Evolutionary conservation across 2,329 filamentous ascomycete genomes (phyloP).

Genomic region (Didymella keratinophila): DNA sequence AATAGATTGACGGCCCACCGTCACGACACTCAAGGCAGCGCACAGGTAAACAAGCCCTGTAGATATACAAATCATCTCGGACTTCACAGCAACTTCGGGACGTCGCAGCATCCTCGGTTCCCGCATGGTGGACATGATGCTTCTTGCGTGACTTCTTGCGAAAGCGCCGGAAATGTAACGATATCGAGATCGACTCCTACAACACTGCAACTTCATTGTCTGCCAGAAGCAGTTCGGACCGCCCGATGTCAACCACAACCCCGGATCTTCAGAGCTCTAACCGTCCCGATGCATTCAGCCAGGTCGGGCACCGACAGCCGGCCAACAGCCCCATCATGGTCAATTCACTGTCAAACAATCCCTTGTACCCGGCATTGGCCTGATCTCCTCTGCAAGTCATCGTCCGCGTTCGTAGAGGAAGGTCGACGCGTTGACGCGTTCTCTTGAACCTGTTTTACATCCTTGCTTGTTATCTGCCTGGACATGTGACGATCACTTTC

Average conservation of each 20-base stretch:
- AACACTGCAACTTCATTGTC: conserved; percentile 1
- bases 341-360: conserved; percentile 7
- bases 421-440: conserved; percentile 7
- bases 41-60: conserved; percentile 17
- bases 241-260: conserved; percentile 9
- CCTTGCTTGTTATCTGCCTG: conserved; percentile 5
- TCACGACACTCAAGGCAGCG: conserved; percentile 24
- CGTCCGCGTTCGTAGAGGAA: conserved; percentile 22
- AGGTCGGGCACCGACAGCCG: conserved; percentile 20
- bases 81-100: conserved; percentile 6
- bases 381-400: conserved; percentile 27
- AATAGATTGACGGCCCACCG: conserved; percentile 44
- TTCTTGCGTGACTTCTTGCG: conserved; percentile 4
- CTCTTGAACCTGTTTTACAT: conserved; percentile 6
- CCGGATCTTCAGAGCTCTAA: conserved; percentile 12
- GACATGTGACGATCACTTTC: conserved; percentile 14
- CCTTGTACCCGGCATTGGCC: conserved; percentile 3
- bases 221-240: conserved; percentile 9
- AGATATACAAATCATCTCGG: conserved; percentile 16
- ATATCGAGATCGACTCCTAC: conserved; percentile 1
- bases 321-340: conserved; percentile 14
- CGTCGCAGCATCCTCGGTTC: conserved; percentile 12
- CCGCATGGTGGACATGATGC: conserved; percentile 3
- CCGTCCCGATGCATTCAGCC: conserved; percentile 22
- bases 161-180: conserved; percentile 6